phyloP scores from a whole-genome alignment of 345 rosid genomes.

The Streptanthus diversifolius region DNA sequence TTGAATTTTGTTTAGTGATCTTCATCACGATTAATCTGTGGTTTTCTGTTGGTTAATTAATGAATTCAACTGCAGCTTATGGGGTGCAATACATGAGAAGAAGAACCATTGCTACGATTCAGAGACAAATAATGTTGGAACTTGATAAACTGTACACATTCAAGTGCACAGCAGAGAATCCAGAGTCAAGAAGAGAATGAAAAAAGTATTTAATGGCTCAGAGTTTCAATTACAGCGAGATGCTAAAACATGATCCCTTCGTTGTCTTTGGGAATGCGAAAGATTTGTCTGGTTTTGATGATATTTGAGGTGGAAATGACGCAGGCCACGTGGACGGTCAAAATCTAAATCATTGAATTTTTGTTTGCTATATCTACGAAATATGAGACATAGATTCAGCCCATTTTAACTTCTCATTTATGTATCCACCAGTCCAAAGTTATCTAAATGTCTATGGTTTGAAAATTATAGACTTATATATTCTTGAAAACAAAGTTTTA shows the following conservation, averaged over 20 bases:
- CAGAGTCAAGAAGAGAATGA: neutral
- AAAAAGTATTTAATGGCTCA: neutral
- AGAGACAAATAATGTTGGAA: neutral
- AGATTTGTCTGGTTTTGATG: conserved; percentile 11
- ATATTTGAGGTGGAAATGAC: conserved; percentile 6
- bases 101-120: neutral
- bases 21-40: neutral
- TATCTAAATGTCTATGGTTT: too few relatives aligned
- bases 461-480: too few relatives aligned
- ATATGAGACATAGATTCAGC: too few relatives aligned
- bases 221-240: neutral
- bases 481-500: too few relatives aligned
- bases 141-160: neutral
- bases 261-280: conserved; percentile 4
- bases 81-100: neutral
- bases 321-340: conserved; percentile 17
- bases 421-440: too few relatives aligned
- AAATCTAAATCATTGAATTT: neutral
- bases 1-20: neutral
- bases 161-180: neutral
- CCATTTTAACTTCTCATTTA: too few relatives aligned
- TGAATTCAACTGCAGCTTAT: neutral
- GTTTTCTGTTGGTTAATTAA: neutral
- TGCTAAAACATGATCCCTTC: neutral
- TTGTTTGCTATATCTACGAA: neutral